phyloP scores from a whole-genome alignment of 805 yeast species.

The Kluyveromyces wickerhamii region DNA sequence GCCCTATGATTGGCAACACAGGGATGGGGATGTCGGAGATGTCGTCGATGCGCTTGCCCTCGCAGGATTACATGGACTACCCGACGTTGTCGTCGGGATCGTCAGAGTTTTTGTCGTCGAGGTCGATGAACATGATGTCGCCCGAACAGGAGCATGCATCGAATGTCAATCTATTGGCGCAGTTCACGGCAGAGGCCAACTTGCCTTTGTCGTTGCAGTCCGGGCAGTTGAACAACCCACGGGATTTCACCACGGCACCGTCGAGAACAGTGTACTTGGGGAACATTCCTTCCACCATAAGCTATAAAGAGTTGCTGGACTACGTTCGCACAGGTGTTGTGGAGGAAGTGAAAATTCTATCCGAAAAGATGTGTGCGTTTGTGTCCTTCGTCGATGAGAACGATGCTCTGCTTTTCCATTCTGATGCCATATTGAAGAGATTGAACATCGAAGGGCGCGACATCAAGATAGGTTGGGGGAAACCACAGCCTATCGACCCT shows the following conservation, averaged over 20 bases:
- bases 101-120: conserved; percentile 1
- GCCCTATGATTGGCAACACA: not conserved
- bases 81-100: conserved; percentile 2
- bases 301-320: conserved; percentile 75
- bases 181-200: conserved; percentile 17
- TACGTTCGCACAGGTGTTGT: conserved; percentile 88
- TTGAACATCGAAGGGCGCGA: conserved; percentile 74
- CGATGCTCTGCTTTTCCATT: conserved; percentile 83
- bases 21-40: conserved; percentile 1
- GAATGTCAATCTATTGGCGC: conserved; percentile 1
- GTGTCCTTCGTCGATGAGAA: conserved; percentile 84
- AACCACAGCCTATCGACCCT: conserved; percentile 64
- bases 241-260: conserved; percentile 41
- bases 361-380: conserved; percentile 82
- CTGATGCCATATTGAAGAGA: conserved; percentile 83
- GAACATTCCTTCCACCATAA: conserved; percentile 72
- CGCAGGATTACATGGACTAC: conserved; percentile 4
- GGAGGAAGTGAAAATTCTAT: conserved; percentile 71
- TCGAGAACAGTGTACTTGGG: conserved; percentile 88
- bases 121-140: not conserved
- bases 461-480: conserved; percentile 90
- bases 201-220: conserved; percentile 11
- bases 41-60: conserved; percentile 3
- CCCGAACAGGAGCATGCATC: not conserved
- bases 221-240: conserved; percentile 16